Evolutionary conservation across 441 rosid genomes (phyloP), one percentile per base, ranked within the genome.

Genomic region (Erysimum pusillum): DNA sequence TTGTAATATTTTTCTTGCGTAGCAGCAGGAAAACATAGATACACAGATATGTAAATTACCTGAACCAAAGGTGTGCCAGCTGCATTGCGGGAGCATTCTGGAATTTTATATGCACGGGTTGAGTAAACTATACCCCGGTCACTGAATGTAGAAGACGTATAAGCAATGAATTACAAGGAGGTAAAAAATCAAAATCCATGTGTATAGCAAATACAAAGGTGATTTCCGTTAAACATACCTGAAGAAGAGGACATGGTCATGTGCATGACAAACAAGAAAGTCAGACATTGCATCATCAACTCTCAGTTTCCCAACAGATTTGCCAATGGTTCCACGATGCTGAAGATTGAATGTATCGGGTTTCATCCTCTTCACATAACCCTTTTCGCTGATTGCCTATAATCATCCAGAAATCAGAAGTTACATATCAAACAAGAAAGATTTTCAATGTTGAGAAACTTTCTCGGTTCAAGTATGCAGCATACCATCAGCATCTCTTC

Each of bases 311-410:
- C 99, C 99, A 76, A 95, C 95, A 82, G 99, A 93, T 89, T 95
- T 95, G 52, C 99, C 99, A 71, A 93, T 83, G 58, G 99, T 95
- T 62, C 99, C 98, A 71, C 99, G 97, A 80, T 86, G 81, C 81
- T 95, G 99, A 77, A 95, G 97, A 88, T 90, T 93, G 78, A 95
- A 95, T 38, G 95, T 93, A 79, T 84, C 81, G 9, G 98, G 86
- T 78, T 88, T 95, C 97, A 95, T 93, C 81, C 97, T 89, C 85
- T 95, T 95, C 69, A 93, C 85, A 86, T 95, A 95, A 51, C 99
- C 99, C 76, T 95, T 95, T 83, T 95, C 99, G 75, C 99, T 95
- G 61, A 95, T 49, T 39, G 97, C 97, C 99, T 95, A 85, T 76
- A 84, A 84, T 77, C 66, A 54, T 61, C 71, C 48, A 70, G 65